These are phyloP conservation scores for Lentinula raphanica DNA, from an alignment of 768 basidiomycete species.

Conservation along the genomic window DNA sequence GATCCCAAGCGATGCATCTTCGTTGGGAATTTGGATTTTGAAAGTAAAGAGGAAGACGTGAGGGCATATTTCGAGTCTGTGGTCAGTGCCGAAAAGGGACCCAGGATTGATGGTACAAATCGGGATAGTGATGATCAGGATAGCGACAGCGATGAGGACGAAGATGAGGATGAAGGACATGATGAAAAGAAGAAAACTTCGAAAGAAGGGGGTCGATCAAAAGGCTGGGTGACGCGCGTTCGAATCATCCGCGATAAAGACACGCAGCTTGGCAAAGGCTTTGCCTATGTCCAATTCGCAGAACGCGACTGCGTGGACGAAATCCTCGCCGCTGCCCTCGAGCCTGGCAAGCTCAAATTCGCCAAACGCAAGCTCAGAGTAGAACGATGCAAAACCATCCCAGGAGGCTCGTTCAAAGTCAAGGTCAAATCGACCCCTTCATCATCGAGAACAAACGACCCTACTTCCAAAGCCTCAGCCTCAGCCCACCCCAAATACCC, in stretches of 20 bases:
- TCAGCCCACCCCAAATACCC: conserved; percentile 12
- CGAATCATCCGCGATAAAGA: conserved; percentile 85
- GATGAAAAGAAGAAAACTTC: conserved; percentile 11
- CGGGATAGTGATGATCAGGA: conserved; percentile 11
- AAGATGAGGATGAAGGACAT: conserved; percentile 25
- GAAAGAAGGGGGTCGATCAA: conserved; percentile 16
- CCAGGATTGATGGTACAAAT: conserved; percentile 28
- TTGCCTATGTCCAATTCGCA: conserved; percentile 85
- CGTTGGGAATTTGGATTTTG: conserved; percentile 91
- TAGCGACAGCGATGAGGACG: too few species aligned
- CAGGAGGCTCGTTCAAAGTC: conserved; percentile 25
- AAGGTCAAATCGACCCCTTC: conserved; percentile 18
- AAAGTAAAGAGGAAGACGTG: conserved; percentile 85
- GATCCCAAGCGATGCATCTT: conserved; percentile 85
- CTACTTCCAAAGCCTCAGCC: background rate
- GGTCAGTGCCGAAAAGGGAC: conserved; percentile 65
- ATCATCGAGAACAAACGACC: background rate
- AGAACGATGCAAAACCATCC: conserved; percentile 80
- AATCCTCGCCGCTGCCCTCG: conserved; percentile 61
- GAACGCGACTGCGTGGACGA: conserved; percentile 92
- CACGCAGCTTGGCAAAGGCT: conserved; percentile 92
- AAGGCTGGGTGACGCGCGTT: conserved; percentile 76
- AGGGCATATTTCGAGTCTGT: conserved; percentile 81
- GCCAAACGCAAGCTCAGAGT: conserved; percentile 90
- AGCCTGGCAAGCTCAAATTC: conserved; percentile 75